phyloP scores from a whole-genome alignment of 1,284 basidiomycete species.

The Moesziomyces sp. region DNA sequence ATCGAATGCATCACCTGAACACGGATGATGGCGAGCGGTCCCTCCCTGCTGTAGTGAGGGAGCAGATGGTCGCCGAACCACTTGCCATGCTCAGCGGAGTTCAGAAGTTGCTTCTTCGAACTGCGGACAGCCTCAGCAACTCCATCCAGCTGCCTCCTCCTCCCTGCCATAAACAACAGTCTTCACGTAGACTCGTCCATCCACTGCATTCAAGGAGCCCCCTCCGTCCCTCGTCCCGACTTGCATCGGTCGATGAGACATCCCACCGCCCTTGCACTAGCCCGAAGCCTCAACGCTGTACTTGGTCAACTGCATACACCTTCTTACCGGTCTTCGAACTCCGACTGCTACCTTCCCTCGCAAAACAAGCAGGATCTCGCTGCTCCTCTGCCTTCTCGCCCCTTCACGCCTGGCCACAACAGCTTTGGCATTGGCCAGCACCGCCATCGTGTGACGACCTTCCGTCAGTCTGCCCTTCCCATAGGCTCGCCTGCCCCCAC shows the following conservation, averaged over 20 bases:
- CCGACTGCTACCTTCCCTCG: constrained; percentile 15
- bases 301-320: background rate
- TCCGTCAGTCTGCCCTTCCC: too few relatives aligned
- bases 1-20: background rate
- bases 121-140: background rate
- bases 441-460: too few relatives aligned
- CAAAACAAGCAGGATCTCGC: constrained; percentile 15
- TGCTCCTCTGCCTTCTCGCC: background rate
- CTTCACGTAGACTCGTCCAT: background rate
- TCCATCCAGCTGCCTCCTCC: background rate
- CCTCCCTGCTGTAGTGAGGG: background rate
- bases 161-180: background rate
- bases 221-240: background rate
- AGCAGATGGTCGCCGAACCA: background rate
- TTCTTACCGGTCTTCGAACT: constrained; percentile 11
- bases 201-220: background rate
- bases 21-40: background rate
- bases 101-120: constrained; percentile 3
- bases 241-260: background rate
- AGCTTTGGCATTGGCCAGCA: background rate
- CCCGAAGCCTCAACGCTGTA: background rate
- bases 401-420: too few relatives aligned
- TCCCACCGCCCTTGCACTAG: too few relatives aligned
- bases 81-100: constrained; percentile 2
- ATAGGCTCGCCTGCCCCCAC: background rate